Evolutionary conservation across 192 early-diverging fungal genomes (phyloP).

Genomic region (Chytriomyces confervae): DNA sequence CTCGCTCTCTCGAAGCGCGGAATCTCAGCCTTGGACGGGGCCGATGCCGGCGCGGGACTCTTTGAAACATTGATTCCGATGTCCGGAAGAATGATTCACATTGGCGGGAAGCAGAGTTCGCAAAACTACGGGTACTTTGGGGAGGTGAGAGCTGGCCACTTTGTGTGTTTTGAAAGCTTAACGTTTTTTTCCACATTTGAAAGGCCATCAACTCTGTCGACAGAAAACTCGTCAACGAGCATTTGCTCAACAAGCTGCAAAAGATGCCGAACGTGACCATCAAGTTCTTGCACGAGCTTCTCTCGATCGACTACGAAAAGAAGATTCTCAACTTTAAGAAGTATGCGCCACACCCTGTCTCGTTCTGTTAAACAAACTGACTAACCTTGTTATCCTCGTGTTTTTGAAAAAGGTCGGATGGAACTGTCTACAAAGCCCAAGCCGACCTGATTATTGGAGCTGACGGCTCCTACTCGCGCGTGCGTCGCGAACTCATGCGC

Average conservation of each 20-base stretch:
- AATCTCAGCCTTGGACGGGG: slow-evolving; percentile 75
- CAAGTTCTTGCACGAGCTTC: slow-evolving; percentile 77
- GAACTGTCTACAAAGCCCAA: slow-evolving; percentile 82
- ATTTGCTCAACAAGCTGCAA: slow-evolving; percentile 78
- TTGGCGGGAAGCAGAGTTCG: slow-evolving; percentile 69
- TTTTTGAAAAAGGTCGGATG: slow-evolving; percentile 11
- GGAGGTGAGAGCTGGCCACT: slow-evolving; percentile 57
- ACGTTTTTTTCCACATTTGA: slow-evolving; percentile 4
- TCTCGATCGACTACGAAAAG: slow-evolving; percentile 74
- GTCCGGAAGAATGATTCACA: slow-evolving; percentile 92
- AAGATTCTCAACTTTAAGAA: slow-evolving; percentile 58
- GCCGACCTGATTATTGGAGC: slow-evolving; percentile 48
- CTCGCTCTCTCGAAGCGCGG: slow-evolving; percentile 89
- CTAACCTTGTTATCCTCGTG: neutral
- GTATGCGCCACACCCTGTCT: slow-evolving; percentile 10
- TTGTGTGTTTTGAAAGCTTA: slow-evolving; percentile 8
- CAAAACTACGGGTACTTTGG: slow-evolving; percentile 90
- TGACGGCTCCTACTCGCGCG: slow-evolving; percentile 63
- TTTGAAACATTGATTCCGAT: slow-evolving; percentile 78
- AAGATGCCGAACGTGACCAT: slow-evolving; percentile 70
- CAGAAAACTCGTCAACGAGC: slow-evolving; percentile 79
- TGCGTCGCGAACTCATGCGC: slow-evolving; percentile 83
- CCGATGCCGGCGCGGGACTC: slow-evolving; percentile 72
- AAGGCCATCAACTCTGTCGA: slow-evolving; percentile 95
- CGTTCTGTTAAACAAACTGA: neutral